phyloP scores from a whole-genome alignment of 768 basidiomycete species.

The Trametes cubensis region DNA sequence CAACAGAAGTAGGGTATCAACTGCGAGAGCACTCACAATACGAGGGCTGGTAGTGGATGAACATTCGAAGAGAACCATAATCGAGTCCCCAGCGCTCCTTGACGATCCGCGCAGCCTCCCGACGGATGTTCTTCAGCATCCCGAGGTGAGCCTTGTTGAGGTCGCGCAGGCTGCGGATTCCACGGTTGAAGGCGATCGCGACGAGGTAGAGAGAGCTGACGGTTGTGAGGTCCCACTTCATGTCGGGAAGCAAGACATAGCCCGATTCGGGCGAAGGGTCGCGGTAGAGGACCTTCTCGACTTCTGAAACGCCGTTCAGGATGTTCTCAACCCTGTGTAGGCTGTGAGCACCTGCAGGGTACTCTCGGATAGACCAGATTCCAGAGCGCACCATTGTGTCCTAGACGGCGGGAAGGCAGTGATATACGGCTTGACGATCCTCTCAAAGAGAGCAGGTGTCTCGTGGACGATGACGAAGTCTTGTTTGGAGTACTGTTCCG shows the following conservation, averaged over 20 bases:
- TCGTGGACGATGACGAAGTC: slow-evolving; percentile 73
- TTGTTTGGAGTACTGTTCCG: slow-evolving; percentile 73
- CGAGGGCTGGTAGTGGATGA: slow-evolving; percentile 93
- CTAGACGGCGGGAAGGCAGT: slow-evolving; percentile 69
- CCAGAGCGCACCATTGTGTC: slow-evolving; percentile 68
- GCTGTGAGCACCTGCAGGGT: neutral
- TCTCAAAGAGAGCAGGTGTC: slow-evolving; percentile 75
- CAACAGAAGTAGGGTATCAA: neutral
- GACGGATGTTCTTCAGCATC: slow-evolving; percentile 67
- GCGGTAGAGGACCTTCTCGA: slow-evolving; percentile 69
- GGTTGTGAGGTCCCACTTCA: slow-evolving; percentile 92
- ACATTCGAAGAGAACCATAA: slow-evolving; percentile 69
- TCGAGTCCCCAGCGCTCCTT: slow-evolving; percentile 67
- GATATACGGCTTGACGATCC: slow-evolving; percentile 80
- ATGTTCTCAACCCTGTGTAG: slow-evolving; percentile 80
- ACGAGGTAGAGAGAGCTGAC: slow-evolving; percentile 83
- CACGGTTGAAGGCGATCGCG: slow-evolving; percentile 65
- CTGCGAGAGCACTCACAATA: slow-evolving; percentile 67
- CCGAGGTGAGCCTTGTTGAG: slow-evolving; percentile 63
- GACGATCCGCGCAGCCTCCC: slow-evolving; percentile 54
- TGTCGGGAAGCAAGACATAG: slow-evolving; percentile 88
- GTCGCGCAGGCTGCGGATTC: slow-evolving; percentile 77
- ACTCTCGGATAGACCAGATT: neutral
- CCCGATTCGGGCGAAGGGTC: slow-evolving; percentile 49
- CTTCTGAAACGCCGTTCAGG: slow-evolving; percentile 74